Base-by-base conservation (phyloP, 2,329 filamentous ascomycete genomes). In the Dactylellina drechsleri region DNA sequence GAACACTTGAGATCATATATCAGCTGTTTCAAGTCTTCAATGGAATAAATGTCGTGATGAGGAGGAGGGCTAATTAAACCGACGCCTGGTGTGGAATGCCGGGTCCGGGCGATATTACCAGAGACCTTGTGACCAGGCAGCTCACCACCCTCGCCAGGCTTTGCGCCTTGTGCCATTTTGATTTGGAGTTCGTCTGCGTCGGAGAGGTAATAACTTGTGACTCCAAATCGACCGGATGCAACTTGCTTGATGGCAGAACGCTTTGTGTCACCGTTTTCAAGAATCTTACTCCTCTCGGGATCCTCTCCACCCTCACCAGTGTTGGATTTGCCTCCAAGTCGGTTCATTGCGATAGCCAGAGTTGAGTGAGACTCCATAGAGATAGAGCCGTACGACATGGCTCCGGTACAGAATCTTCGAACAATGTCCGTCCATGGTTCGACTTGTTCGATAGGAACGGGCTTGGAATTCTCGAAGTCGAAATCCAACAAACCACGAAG, bases 371-470 rank as follows among this genome's bases (percentile, higher is more conserved):
- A 94, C 82, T 98, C 94, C 92, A 97, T 97, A 4, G 94, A 97
- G 80, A 98, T 98, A 47, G 94, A 97, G 56, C 94, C 94, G 81
- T 98, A 98, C 1, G 94, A 98, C 94, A 98, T 98, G 79, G 94
- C 94, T 81, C 94, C 94, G 45, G 94, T 97, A 80, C 94, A 95
- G 85, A 97, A 97, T 77, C 94, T 91, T 78, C 94, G 91, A 53
- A 97, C 94, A 79, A 98, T 97, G 80, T 97, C 93, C 2, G 94
- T 97, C 94, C 94, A 98, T 18, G 94, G 92, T 84, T 98, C 94
- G 71, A 98, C 94, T 83, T 97, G 93, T 79, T 97, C 94, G 78
- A 98, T 96, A 4, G 93, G 92, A 26, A 98, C 92, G 0, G 93
- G 89, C 15, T 86, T 88, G 78, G 89, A 86, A 78, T 95, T 91